A percentile compares a stretch with the other conserved stretches of the same genome.
phyloP scores from a whole-genome alignment of 2,329 filamentous ascomycete genomes.

The Magnaporthiopsis poae region DNA sequence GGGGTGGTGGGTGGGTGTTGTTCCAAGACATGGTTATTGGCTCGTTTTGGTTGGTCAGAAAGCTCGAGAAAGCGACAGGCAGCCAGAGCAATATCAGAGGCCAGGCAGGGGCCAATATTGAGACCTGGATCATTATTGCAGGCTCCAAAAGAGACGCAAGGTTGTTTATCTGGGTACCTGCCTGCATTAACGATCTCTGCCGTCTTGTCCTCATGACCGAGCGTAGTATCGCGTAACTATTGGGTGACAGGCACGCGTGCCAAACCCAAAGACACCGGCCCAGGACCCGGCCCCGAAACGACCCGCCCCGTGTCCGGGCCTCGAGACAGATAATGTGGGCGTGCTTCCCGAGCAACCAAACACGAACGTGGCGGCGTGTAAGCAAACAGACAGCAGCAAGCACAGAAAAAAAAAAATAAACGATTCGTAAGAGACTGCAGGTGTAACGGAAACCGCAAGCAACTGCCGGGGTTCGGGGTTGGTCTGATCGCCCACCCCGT shows the following conservation, averaged over 20 bases:
- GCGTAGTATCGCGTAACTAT: neutral
- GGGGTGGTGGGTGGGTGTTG: neutral
- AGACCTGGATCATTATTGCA: neutral
- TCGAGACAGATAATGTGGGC: too few species aligned
- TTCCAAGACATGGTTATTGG: neutral
- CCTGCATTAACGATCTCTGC: neutral
- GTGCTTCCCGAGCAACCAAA: too few species aligned
- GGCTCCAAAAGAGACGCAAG: neutral
- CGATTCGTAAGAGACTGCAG: neutral
- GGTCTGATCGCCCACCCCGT: neutral
- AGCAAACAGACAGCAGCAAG: neutral
- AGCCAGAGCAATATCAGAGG: too few species aligned
- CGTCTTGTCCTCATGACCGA: neutral
- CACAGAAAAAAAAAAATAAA: too few species aligned
- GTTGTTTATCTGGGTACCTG: too few species aligned
- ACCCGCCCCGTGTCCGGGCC: neutral
- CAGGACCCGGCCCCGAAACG: neutral
- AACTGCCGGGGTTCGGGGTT: neutral
- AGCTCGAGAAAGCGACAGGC: neutral
- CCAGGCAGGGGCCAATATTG: neutral
- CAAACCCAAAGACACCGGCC: neutral
- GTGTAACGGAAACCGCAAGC: neutral
- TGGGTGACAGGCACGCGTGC: neutral
- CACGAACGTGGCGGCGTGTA: neutral
- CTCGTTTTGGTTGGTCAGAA: neutral